Evolutionary conservation across 164 flowering plant genomes (phyloP), one percentile per base, ranked within the genome.

Genomic region (Vitis cinerea): DNA sequence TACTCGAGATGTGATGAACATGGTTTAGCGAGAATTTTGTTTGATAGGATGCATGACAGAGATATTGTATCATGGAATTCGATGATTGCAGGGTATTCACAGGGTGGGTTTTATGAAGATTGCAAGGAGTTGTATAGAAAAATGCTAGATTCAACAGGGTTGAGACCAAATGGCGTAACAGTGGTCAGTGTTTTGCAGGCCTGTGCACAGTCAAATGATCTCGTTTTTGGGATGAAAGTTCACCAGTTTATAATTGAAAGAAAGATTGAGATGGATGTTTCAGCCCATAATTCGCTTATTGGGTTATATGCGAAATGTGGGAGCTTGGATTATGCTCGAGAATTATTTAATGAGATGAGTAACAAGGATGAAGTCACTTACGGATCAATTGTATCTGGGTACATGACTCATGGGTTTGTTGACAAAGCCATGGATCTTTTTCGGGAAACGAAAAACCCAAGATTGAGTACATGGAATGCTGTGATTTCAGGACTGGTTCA

Each of bases 61-160:
- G 98, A 90, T 78, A 62, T 86, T 50, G 97, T 94, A 66, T 82
- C 97, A 1, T 94, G 98, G 97, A 92, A 91, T 77, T 83, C 95
- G 0, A 89, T 90, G 92, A 82, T 91, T 66, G 72, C 90, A 29
- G 97, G 89, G 78, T 94, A 88, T 71, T 84, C 94, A 16, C 97
- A 92, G 61, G 69, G 76, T 63, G 94, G 95, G 48, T 77, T 23
- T 69, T 87, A 77, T 68, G 86, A 80, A 52, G 89, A 86, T 44
- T 87, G 92, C 60, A 82, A 87, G 75, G 73, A 29, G 9, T 65
- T 94, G 79, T 92, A 83, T 54, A 74, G 72, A 63, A 75, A 77
- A 47, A 84, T 94, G 91, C 63, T 82, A 67, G 63, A 63, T 44
- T 75, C 58, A 30, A 57, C 67, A 2, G 80, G 72, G 11, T 68